Evolutionary conservation across 345 rosid species (phyloP).

Genomic region (Rhodamnia rubescens): DNA sequence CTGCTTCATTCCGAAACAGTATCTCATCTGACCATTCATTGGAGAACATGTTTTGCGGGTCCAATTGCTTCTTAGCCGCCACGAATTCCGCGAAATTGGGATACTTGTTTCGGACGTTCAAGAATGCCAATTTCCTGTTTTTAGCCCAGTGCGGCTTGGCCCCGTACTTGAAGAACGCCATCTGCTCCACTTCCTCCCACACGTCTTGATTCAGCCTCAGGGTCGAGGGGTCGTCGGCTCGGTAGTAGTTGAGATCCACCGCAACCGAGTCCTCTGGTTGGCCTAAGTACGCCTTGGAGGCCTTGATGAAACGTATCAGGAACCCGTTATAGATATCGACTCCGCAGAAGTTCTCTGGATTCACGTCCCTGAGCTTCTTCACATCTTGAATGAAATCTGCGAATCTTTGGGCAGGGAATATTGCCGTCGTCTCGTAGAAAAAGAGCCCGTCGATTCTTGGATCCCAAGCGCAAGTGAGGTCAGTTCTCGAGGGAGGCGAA

Average conservation of each 20-base stretch:
- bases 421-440: conserved; percentile 72
- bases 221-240: conserved; percentile 40
- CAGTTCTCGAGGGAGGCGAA: conserved; percentile 29
- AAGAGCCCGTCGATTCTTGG: conserved; percentile 63
- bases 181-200: conserved; percentile 88
- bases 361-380: conserved; percentile 49
- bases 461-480: conserved; percentile 63
- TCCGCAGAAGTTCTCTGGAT: conserved; percentile 54
- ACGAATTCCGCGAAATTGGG: conserved; percentile 31
- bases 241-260: conserved; percentile 70
- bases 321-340: conserved; percentile 62
- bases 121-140: conserved; percentile 62
- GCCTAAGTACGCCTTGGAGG: conserved; percentile 63
- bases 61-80: conserved; percentile 50
- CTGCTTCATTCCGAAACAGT: conserved; percentile 29
- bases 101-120: conserved; percentile 45
- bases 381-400: conserved; percentile 46
- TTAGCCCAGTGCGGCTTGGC: conserved; percentile 92
- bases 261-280: conserved; percentile 73
- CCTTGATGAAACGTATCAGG: conserved; percentile 63
- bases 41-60: conserved; percentile 54
- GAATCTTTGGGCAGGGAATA: conserved; percentile 38
- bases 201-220: conserved; percentile 67
- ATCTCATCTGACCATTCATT: conserved; percentile 78
- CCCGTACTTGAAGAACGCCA: conserved; percentile 67